Evolutionary conservation across 495 filamentous ascomycete genomes (phyloP), one percentile per base, ranked within the genome.

Genomic region (Pseudomonodictys pantanalensis): DNA sequence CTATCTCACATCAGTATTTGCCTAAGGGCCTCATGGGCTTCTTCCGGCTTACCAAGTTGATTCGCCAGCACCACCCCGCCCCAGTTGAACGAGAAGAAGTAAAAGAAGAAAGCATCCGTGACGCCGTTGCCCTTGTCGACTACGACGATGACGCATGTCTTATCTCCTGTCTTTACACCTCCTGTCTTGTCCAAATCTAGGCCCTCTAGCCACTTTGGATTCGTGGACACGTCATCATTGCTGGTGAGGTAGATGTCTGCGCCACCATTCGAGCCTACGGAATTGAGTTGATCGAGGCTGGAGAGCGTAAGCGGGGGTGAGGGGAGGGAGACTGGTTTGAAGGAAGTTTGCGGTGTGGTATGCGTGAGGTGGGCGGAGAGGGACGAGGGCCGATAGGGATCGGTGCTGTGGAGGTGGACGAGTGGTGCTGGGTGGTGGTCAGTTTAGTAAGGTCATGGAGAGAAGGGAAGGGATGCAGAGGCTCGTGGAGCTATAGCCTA

Each of bases 81-180:
- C 57, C 76, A 75, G 57, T 86, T 83, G 52, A 78, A 86, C 65
- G 83, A 76, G 56, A 82, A 87, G 65, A 87, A 87, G 58, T 87
- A 87, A 52, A 86, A 79, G 62, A 86, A 87, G 57, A 84, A 87
- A 0, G 77, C 84, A 76, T 88, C 85, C 0, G 85, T 68, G 1
- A 70, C 70, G 2, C 77, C 79, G 39, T 71, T 64, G 0, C 78
- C 80, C 57, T 81, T 78, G 57, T 86, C 81, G 43, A 75, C 74
- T n/a, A 83, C 75, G 23, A 88, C 77, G 41, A 87, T 75, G 0
- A 71, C 73, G 43, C 72, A 76, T 22, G 72, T 77, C n/a, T 38
- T 57, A n/a, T 74, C 75, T 57, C 73, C 75, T 0, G 68, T 60
- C 0, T 75, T 81, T 29, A 76, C 72, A 11, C 80, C 79, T 17